A percentile compares a stretch with the other conserved stretches of the same genome.
phyloP scores from a whole-genome alignment of 1,139 yeast genomes.

The Protomyces macrosporus region DNA sequence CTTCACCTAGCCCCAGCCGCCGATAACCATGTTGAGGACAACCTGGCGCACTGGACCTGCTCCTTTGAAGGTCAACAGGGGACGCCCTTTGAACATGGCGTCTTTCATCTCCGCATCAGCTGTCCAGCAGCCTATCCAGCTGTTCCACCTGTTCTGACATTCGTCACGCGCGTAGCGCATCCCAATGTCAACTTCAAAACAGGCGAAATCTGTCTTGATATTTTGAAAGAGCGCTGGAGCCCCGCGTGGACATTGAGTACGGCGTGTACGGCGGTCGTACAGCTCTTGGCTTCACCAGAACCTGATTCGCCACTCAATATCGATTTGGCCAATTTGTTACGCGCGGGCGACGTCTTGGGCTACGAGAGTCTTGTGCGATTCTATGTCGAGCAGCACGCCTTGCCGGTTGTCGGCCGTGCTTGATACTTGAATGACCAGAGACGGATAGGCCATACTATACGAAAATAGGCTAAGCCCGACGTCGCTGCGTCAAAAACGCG shows the following conservation, averaged over 20 bases:
- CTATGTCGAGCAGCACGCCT: conserved; percentile 47
- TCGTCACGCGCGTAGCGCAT: conserved; percentile 57
- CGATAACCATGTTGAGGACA: conserved; percentile 37
- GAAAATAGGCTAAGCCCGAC: neutral
- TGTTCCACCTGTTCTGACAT: conserved; percentile 60
- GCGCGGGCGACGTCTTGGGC: conserved; percentile 53
- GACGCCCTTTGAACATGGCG: conserved; percentile 51
- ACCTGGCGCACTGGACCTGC: conserved; percentile 54
- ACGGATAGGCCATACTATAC: neutral
- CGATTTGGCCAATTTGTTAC: conserved; percentile 73
- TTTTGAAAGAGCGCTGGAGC: conserved; percentile 62
- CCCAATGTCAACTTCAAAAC: conserved; percentile 64
- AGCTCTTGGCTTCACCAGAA: conserved; percentile 69
- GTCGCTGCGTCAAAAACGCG: conserved; percentile 47
- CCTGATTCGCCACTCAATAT: conserved; percentile 81
- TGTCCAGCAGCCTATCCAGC: conserved; percentile 60
- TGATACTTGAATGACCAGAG: neutral
- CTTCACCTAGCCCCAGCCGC: conserved; percentile 25
- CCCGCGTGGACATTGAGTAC: conserved; percentile 82
- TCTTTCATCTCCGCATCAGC: conserved; percentile 53
- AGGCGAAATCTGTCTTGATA: conserved; percentile 84
- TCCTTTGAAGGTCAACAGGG: conserved; percentile 50
- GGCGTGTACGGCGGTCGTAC: conserved; percentile 64
- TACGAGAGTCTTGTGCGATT: conserved; percentile 61
- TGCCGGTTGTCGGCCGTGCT: conserved; percentile 13